Evolutionary conservation across 306 rosid genomes (phyloP).

Genomic region (Corylus avellana): DNA sequence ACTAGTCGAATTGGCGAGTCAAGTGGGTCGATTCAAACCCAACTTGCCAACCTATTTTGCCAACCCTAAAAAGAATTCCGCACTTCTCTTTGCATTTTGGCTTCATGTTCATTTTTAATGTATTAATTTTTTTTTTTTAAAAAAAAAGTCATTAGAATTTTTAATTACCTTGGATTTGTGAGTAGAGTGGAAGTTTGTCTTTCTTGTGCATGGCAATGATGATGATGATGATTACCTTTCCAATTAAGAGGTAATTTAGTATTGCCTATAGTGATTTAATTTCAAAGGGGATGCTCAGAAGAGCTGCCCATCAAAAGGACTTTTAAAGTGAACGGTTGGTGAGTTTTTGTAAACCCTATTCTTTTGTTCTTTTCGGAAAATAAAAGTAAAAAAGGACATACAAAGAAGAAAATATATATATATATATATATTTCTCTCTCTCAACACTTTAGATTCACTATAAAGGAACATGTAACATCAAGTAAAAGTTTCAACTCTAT

Average conservation of each 20-base stretch:
- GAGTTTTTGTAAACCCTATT: background rate
- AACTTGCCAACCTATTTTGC: no score
- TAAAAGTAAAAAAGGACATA: background rate
- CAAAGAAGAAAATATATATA: background rate
- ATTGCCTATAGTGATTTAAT: no score
- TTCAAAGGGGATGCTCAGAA: no score
- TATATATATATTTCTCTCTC: background rate
- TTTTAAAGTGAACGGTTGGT: background rate
- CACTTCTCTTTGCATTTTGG: no score
- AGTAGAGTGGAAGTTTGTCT: background rate
- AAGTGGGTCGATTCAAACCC: no score
- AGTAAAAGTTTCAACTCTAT: conserved; percentile 35
- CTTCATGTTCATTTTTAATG: no score
- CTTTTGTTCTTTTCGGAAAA: background rate
- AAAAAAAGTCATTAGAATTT: background rate
- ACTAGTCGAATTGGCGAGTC: no score
- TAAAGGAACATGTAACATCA: conserved; percentile 21
- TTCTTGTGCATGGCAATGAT: conserved; percentile 4
- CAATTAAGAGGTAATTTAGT: background rate
- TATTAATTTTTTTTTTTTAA: no score
- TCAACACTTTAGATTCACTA: background rate
- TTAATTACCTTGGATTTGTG: background rate
- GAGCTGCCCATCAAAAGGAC: no score
- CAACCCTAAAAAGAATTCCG: no score
- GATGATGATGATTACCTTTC: conserved; percentile 3